Conservation (phyloP, 768 basidiomycete species). For the Termitomyces eurrhizus region DNA sequence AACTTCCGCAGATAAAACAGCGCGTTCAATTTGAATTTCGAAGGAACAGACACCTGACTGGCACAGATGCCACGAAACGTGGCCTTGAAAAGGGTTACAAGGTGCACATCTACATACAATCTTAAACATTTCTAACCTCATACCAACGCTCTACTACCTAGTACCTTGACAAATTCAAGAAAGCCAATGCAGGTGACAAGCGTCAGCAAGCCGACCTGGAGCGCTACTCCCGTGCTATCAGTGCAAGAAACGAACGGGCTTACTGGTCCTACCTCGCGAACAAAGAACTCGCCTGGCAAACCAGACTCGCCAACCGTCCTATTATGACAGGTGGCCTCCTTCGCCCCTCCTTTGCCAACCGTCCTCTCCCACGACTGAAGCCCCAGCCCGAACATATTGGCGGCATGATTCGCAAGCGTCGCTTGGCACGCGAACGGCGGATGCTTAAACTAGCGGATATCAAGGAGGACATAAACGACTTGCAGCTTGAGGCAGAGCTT, state of each 20-base stretch:
- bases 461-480: conserved; percentile 24
- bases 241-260: conserved; percentile 43
- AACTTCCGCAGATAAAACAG: conserved; percentile 46
- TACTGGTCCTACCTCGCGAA: conserved; percentile 42
- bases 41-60: conserved; percentile 48
- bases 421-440: conserved; percentile 36
- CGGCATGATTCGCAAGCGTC: conserved; percentile 59
- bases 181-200: conserved; percentile 50
- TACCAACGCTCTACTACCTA: conserved; percentile 20
- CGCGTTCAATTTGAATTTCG: conserved; percentile 55
- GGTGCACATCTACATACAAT: conserved; percentile 33
- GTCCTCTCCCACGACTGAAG: conserved; percentile 72
- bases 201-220: conserved; percentile 41
- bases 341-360: conserved; percentile 59
- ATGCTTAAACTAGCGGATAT: conserved; percentile 30
- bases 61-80: conserved; percentile 42
- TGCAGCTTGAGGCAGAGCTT: conserved; percentile 32
- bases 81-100: conserved; percentile 52
- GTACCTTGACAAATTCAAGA: conserved; percentile 59
- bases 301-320: conserved; percentile 51
- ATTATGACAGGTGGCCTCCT: conserved; percentile 70
- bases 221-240: conserved; percentile 60
- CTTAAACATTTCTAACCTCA: neutral
- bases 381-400: conserved; percentile 75
- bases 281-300: conserved; percentile 52